Evolutionary conservation across 2,329 filamentous ascomycete genomes (phyloP).

Genomic region (Akanthomyces uredinophilus): DNA sequence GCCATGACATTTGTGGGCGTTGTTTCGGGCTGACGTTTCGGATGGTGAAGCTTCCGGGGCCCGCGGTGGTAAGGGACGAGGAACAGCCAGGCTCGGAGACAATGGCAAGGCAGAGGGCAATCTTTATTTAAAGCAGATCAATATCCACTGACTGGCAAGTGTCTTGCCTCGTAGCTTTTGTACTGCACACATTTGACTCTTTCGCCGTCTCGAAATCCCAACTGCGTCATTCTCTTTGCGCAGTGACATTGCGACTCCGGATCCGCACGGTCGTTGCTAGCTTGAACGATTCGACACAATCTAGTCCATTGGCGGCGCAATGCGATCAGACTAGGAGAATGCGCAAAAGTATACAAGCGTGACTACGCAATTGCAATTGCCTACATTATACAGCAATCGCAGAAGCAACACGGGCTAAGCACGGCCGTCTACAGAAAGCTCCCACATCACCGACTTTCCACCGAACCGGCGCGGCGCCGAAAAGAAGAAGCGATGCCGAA

Average conservation of each 20-base stretch:
- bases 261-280: neutral
- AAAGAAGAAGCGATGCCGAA: neutral
- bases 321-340: neutral
- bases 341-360: too few species aligned
- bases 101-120: neutral
- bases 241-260: neutral
- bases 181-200: neutral
- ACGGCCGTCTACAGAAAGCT: neutral
- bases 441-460: neutral
- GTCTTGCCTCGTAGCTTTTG: neutral
- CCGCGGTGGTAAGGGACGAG: neutral
- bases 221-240: neutral
- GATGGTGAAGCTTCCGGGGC: neutral
- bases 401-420: neutral
- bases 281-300: neutral
- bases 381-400: neutral
- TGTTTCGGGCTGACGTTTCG: constrained; percentile 4
- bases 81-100: neutral
- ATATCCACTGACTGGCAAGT: neutral
- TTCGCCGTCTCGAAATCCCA: neutral
- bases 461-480: too few species aligned
- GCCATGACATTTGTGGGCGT: neutral
- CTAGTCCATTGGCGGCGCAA: neutral
- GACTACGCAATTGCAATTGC: too few species aligned
- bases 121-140: neutral